Conservation (phyloP, 345 rosid genomes). For the Acer campestre region DNA sequence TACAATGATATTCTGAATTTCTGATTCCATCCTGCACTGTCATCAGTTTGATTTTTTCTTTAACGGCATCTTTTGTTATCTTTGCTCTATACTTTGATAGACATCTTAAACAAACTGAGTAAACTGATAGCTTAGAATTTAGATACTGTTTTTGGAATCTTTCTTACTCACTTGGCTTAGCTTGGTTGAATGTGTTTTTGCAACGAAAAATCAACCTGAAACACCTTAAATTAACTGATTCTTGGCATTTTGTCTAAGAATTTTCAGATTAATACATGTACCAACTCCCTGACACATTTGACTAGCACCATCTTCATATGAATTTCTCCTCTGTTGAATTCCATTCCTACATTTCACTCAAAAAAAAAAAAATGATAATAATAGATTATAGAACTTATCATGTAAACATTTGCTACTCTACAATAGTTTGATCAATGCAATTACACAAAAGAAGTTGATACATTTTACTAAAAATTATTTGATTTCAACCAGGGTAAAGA, state of each 20-base stretch:
- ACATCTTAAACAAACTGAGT: background rate
- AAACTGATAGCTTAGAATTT: background rate
- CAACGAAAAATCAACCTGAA: background rate
- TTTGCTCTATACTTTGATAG: background rate
- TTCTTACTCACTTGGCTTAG: background rate
- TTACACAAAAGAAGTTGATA: no score
- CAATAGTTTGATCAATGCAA: no score
- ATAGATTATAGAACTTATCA: no score
- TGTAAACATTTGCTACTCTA: no score
- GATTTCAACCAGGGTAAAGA: no score
- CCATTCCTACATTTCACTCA: no score
- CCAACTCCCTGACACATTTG: background rate
- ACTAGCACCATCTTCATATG: background rate
- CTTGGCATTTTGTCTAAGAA: background rate
- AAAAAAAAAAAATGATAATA: no score
- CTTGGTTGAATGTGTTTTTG: background rate
- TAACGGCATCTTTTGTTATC: background rate
- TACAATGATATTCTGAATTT: background rate
- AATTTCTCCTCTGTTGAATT: no score
- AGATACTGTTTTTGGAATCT: background rate
- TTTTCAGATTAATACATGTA: conserved; percentile 2
- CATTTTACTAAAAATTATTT: no score
- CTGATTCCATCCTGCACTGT: background rate
- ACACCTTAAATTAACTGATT: background rate
- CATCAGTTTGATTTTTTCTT: background rate